Conservation (phyloP, 352 stramenopile genomes). For the Phytophthora constricta region DNA sequence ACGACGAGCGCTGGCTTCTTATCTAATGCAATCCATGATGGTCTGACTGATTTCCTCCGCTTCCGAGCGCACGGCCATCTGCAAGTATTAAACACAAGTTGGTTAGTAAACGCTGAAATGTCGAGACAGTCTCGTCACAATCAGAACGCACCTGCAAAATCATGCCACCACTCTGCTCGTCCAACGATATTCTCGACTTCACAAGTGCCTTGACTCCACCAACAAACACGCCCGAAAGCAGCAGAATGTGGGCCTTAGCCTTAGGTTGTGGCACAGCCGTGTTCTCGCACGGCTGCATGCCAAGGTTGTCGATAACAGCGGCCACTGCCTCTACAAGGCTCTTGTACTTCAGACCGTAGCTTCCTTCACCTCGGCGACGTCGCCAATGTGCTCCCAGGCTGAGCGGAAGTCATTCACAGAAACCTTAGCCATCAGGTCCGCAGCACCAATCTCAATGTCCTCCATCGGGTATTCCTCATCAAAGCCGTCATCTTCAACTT, state of each 20-base stretch:
- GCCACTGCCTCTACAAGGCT: slow-evolving; percentile 95
- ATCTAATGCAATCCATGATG: slow-evolving; percentile 97
- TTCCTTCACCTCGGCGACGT: slow-evolving; percentile 95
- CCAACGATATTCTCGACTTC: slow-evolving; percentile 95
- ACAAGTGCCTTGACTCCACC: slow-evolving; percentile 94
- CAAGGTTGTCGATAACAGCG: slow-evolving; percentile 96
- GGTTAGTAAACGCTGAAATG: slow-evolving; percentile 7
- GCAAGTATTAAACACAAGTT: slow-evolving; percentile 20
- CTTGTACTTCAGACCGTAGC: slow-evolving; percentile 97
- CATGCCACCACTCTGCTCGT: slow-evolving; percentile 90
- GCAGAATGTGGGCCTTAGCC: slow-evolving; percentile 95
- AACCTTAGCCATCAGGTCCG: slow-evolving; percentile 98
- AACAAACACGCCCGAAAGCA: slow-evolving; percentile 97
- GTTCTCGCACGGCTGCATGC: slow-evolving; percentile 97
- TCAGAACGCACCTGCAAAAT: slow-evolving; percentile 82
- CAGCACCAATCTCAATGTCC: slow-evolving; percentile 94
- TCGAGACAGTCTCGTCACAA: neutral
- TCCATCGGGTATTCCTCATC: slow-evolving; percentile 99
- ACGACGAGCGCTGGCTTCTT: slow-evolving; percentile 40
- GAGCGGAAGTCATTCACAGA: slow-evolving; percentile 95
- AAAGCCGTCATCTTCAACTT: slow-evolving; percentile 92
- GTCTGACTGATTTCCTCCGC: slow-evolving; percentile 94
- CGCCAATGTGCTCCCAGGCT: slow-evolving; percentile 96
- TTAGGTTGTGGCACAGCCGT: slow-evolving; percentile 89
- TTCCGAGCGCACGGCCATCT: slow-evolving; percentile 98